Conservation (phyloP, 1,284 basidiomycete species). For the Trichosporon inkin region DNA sequence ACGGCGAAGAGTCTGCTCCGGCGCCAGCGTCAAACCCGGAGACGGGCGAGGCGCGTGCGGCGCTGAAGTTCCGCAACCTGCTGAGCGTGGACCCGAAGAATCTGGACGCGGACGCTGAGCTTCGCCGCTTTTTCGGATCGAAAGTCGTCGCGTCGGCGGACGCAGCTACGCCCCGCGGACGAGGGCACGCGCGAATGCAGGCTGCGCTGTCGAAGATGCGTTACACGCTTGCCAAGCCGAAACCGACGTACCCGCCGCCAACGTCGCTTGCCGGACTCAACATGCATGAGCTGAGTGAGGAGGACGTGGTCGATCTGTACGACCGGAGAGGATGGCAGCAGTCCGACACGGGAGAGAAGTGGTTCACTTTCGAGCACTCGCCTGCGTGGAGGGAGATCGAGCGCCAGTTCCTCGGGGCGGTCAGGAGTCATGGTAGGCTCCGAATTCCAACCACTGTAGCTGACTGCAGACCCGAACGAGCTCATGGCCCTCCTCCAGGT, state of each 20-base stretch:
- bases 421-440: constrained; percentile 68
- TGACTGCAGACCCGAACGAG: constrained; percentile 51
- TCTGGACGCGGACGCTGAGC: constrained; percentile 79
- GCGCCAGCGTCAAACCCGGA: constrained; percentile 7
- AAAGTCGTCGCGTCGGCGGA: constrained; percentile 57
- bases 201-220: constrained; percentile 33
- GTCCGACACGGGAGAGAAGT: constrained; percentile 58
- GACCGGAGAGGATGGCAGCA: constrained; percentile 53
- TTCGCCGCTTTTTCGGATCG: constrained; percentile 85
- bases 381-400: constrained; percentile 75
- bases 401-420: constrained; percentile 70
- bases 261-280: constrained; percentile 58
- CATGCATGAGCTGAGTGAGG: constrained; percentile 57
- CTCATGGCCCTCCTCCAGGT: constrained; percentile 53
- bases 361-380: constrained; percentile 83
- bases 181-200: constrained; percentile 27
- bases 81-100: constrained; percentile 70
- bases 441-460: neutral
- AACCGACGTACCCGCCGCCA: constrained; percentile 51
- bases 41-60: constrained; percentile 16
- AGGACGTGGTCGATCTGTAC: constrained; percentile 57
- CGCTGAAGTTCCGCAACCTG: constrained; percentile 53
- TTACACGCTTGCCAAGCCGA: constrained; percentile 46
- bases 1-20: constrained; percentile 25
- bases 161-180: constrained; percentile 24